A percentile compares a stretch with the other conserved stretches of the same genome.
Conservation (phyloP, 768 basidiomycete species). For the Daedaleopsis sinensis region DNA sequence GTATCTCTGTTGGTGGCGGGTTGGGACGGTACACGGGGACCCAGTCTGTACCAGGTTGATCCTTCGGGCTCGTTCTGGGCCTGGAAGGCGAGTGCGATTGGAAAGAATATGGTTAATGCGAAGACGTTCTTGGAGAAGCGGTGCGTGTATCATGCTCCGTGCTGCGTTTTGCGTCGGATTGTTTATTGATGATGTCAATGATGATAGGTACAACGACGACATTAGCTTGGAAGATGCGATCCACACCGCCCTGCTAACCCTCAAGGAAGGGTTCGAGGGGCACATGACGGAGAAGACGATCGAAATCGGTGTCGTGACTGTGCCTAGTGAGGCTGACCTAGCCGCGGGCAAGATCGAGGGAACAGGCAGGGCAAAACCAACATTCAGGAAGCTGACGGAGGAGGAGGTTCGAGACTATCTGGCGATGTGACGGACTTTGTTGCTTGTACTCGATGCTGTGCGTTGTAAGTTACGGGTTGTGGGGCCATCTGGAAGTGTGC, state of each 20-base stretch:
- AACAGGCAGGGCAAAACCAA: conserved; percentile 66
- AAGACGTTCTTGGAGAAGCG: conserved; percentile 99
- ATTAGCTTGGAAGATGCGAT: conserved; percentile 99
- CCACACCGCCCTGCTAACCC: conserved; percentile 94
- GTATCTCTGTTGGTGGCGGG: conserved; percentile 97
- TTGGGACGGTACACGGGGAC: conserved; percentile 93
- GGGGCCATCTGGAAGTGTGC: conserved; percentile 11
- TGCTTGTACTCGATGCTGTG: conserved; percentile 12
- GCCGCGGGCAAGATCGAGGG: conserved; percentile 70
- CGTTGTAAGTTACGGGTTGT: conserved; percentile 18
- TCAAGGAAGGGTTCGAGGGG: conserved; percentile 99
- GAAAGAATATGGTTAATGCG: conserved; percentile 99
- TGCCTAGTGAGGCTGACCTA: conserved; percentile 71
- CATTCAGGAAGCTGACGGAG: conserved; percentile 94
- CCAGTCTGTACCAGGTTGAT: conserved; percentile 98
- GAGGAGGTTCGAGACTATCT: conserved; percentile 98
- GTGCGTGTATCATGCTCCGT: conserved; percentile 46
- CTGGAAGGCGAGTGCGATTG: conserved; percentile 99
- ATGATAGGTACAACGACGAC: conserved; percentile 92
- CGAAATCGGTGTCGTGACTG: conserved; percentile 95
- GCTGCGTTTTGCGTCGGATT: conserved; percentile 19
- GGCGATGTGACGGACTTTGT: conserved; percentile 57
- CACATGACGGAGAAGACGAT: conserved; percentile 99
- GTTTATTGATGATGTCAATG: background rate
- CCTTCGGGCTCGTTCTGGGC: conserved; percentile 99